A percentile compares a stretch with the other conserved stretches of the same genome.
phyloP scores from a whole-genome alignment of 768 basidiomycete species.

The Kwoniella sp. region DNA sequence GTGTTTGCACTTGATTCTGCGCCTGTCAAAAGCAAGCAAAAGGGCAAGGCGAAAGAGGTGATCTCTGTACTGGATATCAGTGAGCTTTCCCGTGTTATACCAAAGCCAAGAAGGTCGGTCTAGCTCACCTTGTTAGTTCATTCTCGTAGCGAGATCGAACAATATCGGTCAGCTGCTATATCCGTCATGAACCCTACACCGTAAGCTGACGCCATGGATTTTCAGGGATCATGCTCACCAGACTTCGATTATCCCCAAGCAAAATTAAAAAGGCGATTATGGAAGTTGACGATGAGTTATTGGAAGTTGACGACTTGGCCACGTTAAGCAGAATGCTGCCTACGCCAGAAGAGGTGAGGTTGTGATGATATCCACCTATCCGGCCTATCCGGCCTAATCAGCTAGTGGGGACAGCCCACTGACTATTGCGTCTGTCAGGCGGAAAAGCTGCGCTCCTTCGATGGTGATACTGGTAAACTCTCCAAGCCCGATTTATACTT shows the following conservation, averaged over 20 bases:
- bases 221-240: constrained; percentile 80
- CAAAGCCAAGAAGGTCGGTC: no score
- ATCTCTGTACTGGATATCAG: constrained; percentile 75
- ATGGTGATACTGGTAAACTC: constrained; percentile 68
- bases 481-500: constrained; percentile 85
- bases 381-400: no score
- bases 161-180: constrained; percentile 71
- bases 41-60: constrained; percentile 61
- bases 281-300: constrained; percentile 67
- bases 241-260: constrained; percentile 67
- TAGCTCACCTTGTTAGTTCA: background rate
- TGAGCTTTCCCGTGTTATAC: constrained; percentile 22
- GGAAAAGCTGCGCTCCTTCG: constrained; percentile 67
- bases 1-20: constrained; percentile 64
- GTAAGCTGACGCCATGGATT: background rate
- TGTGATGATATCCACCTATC: no score
- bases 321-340: constrained; percentile 75
- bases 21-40: constrained; percentile 50
- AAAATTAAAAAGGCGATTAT: constrained; percentile 73
- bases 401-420: no score
- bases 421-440: constrained; percentile 58
- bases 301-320: constrained; percentile 75
- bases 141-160: constrained; percentile 66
- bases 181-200: no score
- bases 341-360: constrained; percentile 76